Evolutionary conservation across 176 grass and related monocot species (phyloP).

Genomic region (Musa troglodytarum): DNA sequence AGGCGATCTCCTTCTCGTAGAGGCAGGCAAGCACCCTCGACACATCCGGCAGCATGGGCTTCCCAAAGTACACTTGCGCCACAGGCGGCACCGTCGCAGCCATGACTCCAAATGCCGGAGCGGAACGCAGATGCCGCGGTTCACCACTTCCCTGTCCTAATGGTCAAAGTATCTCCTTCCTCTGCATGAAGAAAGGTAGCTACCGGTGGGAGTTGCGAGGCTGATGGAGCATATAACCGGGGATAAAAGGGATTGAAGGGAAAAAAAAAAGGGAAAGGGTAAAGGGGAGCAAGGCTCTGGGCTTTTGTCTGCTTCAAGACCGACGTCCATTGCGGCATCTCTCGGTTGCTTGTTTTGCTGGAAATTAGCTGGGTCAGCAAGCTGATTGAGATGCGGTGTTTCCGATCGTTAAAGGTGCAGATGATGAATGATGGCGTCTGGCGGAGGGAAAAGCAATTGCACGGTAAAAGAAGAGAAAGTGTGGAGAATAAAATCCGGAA

Average conservation of each 20-base stretch:
- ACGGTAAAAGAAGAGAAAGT: too few species aligned
- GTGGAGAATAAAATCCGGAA: too few species aligned
- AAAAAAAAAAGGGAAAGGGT: neutral
- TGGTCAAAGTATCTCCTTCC: neutral
- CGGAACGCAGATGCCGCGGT: too few species aligned
- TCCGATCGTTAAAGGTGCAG: too few species aligned
- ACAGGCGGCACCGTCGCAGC: constrained; percentile 15
- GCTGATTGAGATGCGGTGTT: too few species aligned
- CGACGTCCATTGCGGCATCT: neutral
- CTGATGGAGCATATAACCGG: neutral
- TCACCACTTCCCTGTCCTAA: constrained; percentile 9
- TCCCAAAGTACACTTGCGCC: constrained; percentile 64
- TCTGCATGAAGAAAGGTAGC: neutral
- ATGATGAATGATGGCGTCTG: too few species aligned
- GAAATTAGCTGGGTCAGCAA: too few species aligned
- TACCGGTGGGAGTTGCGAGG: neutral
- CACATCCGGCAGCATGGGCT: constrained; percentile 64
- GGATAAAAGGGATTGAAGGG: neutral
- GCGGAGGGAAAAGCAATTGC: too few species aligned
- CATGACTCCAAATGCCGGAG: too few species aligned
- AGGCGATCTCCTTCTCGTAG: constrained; percentile 66
- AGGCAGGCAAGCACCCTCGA: constrained; percentile 83
- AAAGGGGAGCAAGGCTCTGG: neutral
- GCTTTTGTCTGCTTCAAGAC: neutral
- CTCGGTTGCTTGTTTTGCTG: neutral